Base-by-base conservation (phyloP, 2,329 filamentous ascomycete genomes). In the Aspergillus luchuensis region DNA sequence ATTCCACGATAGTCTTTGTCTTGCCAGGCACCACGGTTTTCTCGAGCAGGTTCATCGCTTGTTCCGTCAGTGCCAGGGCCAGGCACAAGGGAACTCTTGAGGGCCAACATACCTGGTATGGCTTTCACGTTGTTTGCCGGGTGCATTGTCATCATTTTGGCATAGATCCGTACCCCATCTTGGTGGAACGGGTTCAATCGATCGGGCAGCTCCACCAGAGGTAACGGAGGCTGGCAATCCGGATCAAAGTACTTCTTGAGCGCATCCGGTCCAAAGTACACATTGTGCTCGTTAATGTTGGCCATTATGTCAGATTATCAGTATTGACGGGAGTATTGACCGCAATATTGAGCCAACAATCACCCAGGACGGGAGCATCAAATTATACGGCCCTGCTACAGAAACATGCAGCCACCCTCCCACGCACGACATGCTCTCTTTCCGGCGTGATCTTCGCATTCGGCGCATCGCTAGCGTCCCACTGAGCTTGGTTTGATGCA, bases 101-200 rank as follows among this genome's bases (percentile, higher is more conserved):
- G 23, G 1, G 19, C 4, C n/a, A 33, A 33, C 62, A 21, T 66
- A 71, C 69, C 73, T 66, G 86, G 86, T 73, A 89, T 81, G 2
- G 83, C 81, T 69, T 89, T 89, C 65, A 89, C 86, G 51, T 89
- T 89, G 62, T 89, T 85, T 3, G 85, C 84, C 0, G 87, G 86
- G 66, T 86, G 84, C 78, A 84, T 84, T 2, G 84, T 85, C 81
- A 89, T 84, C 84, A 89, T 85, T 74, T 89, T 88, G 39, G 86
- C 86, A 63, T 87, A 88, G 56, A 89, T 86, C 10, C 84, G 81
- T 4, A 89, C 82, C 4, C 84, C 84, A 81, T 88, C 81, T 25
- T 79, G 63, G 19, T 81, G 77, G 63, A 82, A 85, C 2, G 85
- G 85, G 60, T 89, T 89, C 36, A 89, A 75, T 10, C 73, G 74